Percentiles rank a stretch among this genome's conserved stretches.
These are phyloP conservation scores for Candida anglica DNA, from an alignment of 805 yeast genomes.

Conservation along the genomic window DNA sequence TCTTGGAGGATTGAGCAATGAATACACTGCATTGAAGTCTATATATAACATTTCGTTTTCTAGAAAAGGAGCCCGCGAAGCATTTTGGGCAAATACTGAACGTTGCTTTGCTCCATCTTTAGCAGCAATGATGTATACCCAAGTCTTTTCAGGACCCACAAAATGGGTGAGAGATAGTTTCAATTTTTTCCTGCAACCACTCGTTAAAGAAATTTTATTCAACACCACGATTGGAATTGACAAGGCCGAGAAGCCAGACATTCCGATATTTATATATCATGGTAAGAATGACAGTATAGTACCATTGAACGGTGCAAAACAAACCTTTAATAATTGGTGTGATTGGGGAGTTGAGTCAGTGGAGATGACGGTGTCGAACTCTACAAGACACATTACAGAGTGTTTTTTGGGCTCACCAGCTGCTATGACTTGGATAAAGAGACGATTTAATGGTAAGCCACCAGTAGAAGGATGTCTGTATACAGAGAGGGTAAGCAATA, in stretches of 20 bases:
- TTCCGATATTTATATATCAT: not conserved
- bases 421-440: slow-evolving; percentile 14
- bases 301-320: slow-evolving; percentile 4
- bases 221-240: not conserved
- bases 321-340: slow-evolving; percentile 19
- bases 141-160: not conserved
- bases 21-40: slow-evolving; percentile 17
- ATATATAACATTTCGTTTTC: not conserved
- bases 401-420: slow-evolving; percentile 12
- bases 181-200: not conserved
- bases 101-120: not conserved
- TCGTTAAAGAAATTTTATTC: not conserved
- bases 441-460: slow-evolving; percentile 7
- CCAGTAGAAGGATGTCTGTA: slow-evolving; percentile 9
- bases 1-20: slow-evolving; percentile 17
- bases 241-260: not conserved
- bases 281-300: not conserved
- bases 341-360: slow-evolving; percentile 18
- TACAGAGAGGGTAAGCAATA: slow-evolving; percentile 23
- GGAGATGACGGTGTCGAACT: slow-evolving; percentile 15
- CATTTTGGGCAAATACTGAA: slow-evolving; percentile 5
- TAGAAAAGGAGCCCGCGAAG: not conserved
- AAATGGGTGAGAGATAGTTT: not conserved
- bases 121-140: not conserved
- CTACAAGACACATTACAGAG: slow-evolving; percentile 15